Percentiles rank a stretch among this genome's conserved stretches.
Evolutionary conservation across 1,284 basidiomycete species (phyloP).

Genomic region (Microbotryum scabiosae): DNA sequence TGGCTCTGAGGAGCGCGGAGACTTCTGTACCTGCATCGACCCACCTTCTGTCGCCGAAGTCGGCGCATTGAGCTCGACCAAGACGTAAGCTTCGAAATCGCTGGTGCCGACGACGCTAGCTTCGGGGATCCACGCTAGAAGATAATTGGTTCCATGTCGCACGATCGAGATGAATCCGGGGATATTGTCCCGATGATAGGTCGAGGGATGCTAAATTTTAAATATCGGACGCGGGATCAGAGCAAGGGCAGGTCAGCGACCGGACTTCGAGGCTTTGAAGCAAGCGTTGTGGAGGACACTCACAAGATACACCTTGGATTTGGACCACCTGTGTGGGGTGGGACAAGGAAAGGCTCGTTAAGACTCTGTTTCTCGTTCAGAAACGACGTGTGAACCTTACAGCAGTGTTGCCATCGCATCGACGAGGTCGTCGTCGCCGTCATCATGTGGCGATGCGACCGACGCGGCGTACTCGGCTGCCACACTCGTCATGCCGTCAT

Average conservation of each 20-base stretch:
- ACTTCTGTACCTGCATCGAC: background rate
- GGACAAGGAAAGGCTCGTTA: too few species aligned
- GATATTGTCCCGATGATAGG: constrained; percentile 83
- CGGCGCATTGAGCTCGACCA: constrained; percentile 22
- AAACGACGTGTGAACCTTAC: too few species aligned
- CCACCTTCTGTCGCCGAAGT: background rate
- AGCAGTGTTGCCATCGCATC: too few species aligned
- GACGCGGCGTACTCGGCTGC: background rate
- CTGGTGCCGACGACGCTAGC: constrained; percentile 60
- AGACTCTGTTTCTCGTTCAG: too few species aligned
- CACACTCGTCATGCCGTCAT: background rate
- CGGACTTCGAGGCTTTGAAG: background rate
- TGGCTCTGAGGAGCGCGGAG: too few species aligned
- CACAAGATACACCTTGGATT: constrained; percentile 77
- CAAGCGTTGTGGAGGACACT: constrained; percentile 1
- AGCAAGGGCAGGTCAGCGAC: background rate
- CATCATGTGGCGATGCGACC: background rate
- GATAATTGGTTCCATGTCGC: constrained; percentile 57
- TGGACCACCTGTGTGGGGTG: constrained; percentile 51
- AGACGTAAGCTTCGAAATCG: constrained; percentile 26
- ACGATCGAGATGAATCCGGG: constrained; percentile 84
- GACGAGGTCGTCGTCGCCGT: background rate
- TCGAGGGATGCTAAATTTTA: constrained; percentile 60
- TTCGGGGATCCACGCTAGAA: constrained; percentile 80
- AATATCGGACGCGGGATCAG: constrained; percentile 1